phyloP scores from a whole-genome alignment of 768 basidiomycete species.

The Lactarius psammicola region DNA sequence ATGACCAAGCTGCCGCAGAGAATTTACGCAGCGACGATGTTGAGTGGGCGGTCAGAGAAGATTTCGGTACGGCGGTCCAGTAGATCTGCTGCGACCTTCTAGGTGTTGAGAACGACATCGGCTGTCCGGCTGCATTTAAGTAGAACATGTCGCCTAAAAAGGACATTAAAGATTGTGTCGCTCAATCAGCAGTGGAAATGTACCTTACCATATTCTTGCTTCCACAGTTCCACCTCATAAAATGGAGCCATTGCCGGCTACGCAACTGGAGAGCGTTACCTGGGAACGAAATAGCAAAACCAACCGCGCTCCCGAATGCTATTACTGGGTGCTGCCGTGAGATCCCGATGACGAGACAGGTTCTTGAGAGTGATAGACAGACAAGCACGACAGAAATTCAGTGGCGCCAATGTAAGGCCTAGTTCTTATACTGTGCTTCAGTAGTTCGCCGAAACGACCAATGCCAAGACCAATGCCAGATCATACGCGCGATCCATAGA shows the following conservation, averaged over 20 bases:
- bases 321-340: no score
- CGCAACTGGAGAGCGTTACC: constrained; percentile 23
- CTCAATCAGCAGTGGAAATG: no score
- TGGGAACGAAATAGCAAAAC: no score
- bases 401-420: no score
- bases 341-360: no score
- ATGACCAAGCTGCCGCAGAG: constrained; percentile 19
- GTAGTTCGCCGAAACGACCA: no score
- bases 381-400: no score
- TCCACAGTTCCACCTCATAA: constrained; percentile 22
- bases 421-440: no score
- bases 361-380: no score
- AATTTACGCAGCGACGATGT: constrained; percentile 22
- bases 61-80: constrained; percentile 28
- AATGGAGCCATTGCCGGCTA: constrained; percentile 24
- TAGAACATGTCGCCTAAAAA: constrained; percentile 25
- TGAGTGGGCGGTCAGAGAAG: constrained; percentile 25
- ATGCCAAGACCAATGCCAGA: no score
- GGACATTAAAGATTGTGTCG: constrained; percentile 6
- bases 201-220: constrained; percentile 13
- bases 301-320: no score
- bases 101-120: constrained; percentile 31
- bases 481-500: no score
- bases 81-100: constrained; percentile 31
- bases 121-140: constrained; percentile 26